Evolutionary conservation across 768 basidiomycete species (phyloP), one percentile per base, ranked within the genome.

Genomic region (Punctularia strigosozonata): DNA sequence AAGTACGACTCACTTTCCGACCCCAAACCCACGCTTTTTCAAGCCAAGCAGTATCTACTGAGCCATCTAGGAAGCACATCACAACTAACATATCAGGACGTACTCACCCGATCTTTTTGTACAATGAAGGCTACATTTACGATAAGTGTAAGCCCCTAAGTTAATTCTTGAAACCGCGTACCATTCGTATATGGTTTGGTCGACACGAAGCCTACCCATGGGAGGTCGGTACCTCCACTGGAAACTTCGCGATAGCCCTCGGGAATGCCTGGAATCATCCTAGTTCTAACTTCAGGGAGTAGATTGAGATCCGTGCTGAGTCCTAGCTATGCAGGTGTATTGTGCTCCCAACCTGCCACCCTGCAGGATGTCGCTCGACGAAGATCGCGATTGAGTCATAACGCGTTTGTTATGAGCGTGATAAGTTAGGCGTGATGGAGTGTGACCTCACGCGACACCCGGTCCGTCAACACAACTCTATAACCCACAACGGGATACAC

Each of bases 1-100:
- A 14, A 24, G 30, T 13, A 14, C 4, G 25, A 46, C 70, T 40
- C 46, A 82, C 82, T 73, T 63, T 43, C 70, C 66, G 25, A 59
- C 60, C 19, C 84, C 85, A 51, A 85, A 77, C 2, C 85, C 85
- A 19, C 85, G 68, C 53, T 87, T 87, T 58, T 88, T 88, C 49
- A 70, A 71, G 3, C 85, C 85, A 6, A 88, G 66, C 13, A 88
- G 58, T 12, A 88, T 57, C 77, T 84, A n/a, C n/a, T 15, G 3
- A 18, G 14, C n/a, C 25, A 4, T 14, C 6, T 34, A 39, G 25
- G n/a, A 20, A 13, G 44, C 14, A 15, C 20, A 25, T 14, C 15
- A 13, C 21, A 34, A 28, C 15, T 14, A 26, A 21, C 14, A 8
- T 4, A 10, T 10, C 6, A 15, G 15, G 24, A 32, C 6, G 30